These are phyloP conservation scores for Pseudogymnoascus sp. DNA, from an alignment of 2,329 filamentous ascomycete genomes.

Conservation along the genomic window DNA sequence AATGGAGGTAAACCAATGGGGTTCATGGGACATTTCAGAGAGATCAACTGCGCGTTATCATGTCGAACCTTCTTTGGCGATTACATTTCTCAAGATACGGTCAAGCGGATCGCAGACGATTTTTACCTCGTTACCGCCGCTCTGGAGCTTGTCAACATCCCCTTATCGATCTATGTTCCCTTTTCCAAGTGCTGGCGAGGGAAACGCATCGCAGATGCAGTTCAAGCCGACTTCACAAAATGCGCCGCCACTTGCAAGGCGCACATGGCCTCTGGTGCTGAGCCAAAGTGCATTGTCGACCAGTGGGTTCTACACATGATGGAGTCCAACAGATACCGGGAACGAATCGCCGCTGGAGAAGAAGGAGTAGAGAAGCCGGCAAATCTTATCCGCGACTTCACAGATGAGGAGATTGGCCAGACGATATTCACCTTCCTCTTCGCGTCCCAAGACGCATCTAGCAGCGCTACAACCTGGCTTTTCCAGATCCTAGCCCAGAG, in stretches of 20 bases:
- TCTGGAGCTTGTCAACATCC: conserved; percentile 73
- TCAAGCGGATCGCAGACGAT: conserved; percentile 70
- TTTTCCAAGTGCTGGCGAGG: conserved; percentile 71
- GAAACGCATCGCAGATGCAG: conserved; percentile 65
- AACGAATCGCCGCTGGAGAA: conserved; percentile 53
- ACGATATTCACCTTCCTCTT: conserved; percentile 48
- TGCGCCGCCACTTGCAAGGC: conserved; percentile 65
- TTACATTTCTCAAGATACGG: conserved; percentile 63
- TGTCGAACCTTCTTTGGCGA: conserved; percentile 74
- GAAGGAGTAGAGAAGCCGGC: conserved; percentile 34
- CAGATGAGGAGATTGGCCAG: conserved; percentile 40
- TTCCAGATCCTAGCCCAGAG: conserved; percentile 45
- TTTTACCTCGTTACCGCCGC: conserved; percentile 72
- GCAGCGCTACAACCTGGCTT: conserved; percentile 44
- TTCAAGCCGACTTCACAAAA: conserved; percentile 60
- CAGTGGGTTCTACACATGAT: conserved; percentile 69
- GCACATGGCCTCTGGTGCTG: conserved; percentile 60
- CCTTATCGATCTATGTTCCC: conserved; percentile 59
- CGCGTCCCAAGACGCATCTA: conserved; percentile 45
- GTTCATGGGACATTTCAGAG: conserved; percentile 67
- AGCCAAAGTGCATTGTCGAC: conserved; percentile 67
- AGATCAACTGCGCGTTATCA: conserved; percentile 70
- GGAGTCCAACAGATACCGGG: conserved; percentile 59
- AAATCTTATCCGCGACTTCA: conserved; percentile 43
- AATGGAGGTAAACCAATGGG: conserved; percentile 49